Evolutionary conservation across 306 rosid species (phyloP).

Genomic region (Begonia loranthoides): DNA sequence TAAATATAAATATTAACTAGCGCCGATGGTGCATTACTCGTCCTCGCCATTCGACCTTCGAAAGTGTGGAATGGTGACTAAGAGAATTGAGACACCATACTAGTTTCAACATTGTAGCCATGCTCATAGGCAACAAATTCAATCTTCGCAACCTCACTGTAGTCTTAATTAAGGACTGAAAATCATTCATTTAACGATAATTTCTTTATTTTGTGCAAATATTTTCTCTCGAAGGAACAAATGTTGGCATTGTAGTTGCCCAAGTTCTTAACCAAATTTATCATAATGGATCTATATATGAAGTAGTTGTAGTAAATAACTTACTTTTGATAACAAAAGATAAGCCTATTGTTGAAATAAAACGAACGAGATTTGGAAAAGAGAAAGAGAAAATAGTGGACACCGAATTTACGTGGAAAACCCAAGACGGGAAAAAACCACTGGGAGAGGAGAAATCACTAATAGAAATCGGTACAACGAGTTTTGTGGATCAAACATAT

Average conservation of each 20-base stretch:
- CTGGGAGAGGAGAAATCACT: no score
- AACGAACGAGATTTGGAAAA: no score
- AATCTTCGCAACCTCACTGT: conserved; percentile 50
- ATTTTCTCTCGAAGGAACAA: conserved; percentile 43
- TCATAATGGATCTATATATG: no score
- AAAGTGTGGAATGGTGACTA: conserved; percentile 43
- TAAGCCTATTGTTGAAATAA: no score
- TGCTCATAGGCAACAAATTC: conserved; percentile 49
- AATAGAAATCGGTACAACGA: no score
- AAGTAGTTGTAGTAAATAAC: no score
- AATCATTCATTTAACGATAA: conserved; percentile 34
- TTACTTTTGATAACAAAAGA: no score
- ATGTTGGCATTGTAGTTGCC: conserved; percentile 32
- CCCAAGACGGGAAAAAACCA: no score
- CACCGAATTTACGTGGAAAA: no score
- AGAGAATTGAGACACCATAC: conserved; percentile 48
- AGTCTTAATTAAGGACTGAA: conserved; percentile 41
- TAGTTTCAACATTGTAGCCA: conserved; percentile 44
- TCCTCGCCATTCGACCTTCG: conserved; percentile 46
- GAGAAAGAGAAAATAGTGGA: no score
- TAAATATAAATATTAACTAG: neutral
- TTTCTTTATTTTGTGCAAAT: conserved; percentile 46
- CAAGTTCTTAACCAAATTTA: no score
- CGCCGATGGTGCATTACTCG: conserved; percentile 45
- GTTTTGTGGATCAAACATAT: no score